These are phyloP conservation scores for Silene conica DNA, from an alignment of 148 eudicot genomes.

Conservation along the genomic window DNA sequence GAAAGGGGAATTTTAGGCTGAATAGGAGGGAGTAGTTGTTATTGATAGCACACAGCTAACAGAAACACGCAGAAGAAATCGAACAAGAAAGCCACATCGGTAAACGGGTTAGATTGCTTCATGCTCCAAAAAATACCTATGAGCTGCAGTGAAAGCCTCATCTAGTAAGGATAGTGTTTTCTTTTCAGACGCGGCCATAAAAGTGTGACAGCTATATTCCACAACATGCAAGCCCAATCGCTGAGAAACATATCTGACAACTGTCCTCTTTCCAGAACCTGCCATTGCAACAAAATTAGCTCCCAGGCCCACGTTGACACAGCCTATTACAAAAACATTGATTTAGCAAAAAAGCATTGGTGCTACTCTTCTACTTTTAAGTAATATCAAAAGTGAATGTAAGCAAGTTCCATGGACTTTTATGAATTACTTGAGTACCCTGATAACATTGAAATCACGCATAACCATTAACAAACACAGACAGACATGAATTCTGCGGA, in stretches of 20 bases:
- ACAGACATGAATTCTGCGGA: not conserved
- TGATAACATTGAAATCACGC: not conserved
- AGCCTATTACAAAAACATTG: not conserved
- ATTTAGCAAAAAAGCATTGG: not conserved
- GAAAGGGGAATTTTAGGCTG: no score
- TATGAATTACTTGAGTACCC: not conserved
- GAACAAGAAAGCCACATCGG: not conserved
- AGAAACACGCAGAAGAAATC: conserved; percentile 1
- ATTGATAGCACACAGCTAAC: not conserved
- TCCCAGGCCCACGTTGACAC: conserved; percentile 15
- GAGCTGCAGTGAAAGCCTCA: conserved; percentile 76
- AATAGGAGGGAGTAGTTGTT: no score
- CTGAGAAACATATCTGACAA: conserved; percentile 71
- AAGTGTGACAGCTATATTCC: conserved; percentile 75
- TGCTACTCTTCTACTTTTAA: not conserved
- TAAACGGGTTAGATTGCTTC: conserved; percentile 8
- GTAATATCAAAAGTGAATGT: not conserved
- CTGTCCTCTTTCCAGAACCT: conserved; percentile 95
- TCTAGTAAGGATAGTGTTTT: conserved; percentile 59
- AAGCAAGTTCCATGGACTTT: conserved; percentile 1
- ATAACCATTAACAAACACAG: not conserved
- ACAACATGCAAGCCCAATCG: conserved; percentile 89
- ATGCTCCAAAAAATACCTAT: conserved; percentile 45
- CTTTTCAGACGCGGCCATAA: conserved; percentile 71
- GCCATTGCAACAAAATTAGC: conserved; percentile 33